A percentile compares a stretch with the other conserved stretches of the same genome.
Conservation (phyloP, 495 filamentous ascomycete genomes). For the Aspergillus biplanus region DNA sequence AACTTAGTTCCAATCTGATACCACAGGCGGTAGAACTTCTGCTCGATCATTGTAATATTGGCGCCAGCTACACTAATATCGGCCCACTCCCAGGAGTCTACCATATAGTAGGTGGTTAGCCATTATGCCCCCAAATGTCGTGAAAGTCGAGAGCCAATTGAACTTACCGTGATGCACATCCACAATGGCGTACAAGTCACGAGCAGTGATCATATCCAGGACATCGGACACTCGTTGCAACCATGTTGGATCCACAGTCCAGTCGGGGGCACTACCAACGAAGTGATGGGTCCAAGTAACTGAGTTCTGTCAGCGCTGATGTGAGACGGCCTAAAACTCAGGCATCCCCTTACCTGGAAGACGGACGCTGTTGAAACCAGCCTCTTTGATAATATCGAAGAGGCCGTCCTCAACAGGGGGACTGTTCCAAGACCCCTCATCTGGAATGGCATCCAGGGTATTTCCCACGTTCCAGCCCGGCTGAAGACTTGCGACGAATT, state of each 20-base stretch:
- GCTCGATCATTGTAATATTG: conserved; percentile 57
- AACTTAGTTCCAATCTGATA: conserved; percentile 61
- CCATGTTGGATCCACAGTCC: conserved; percentile 57
- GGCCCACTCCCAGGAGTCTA: conserved; percentile 61
- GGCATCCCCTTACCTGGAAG: conserved; percentile 51
- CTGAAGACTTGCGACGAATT: conserved; percentile 38
- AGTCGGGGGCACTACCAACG: conserved; percentile 50
- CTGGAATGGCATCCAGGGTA: conserved; percentile 60
- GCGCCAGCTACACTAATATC: conserved; percentile 51
- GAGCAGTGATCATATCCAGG: conserved; percentile 57
- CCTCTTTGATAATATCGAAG: conserved; percentile 54
- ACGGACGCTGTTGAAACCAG: conserved; percentile 62
- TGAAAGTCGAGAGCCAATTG: background rate
- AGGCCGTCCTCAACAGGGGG: conserved; percentile 48
- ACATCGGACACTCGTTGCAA: conserved; percentile 64
- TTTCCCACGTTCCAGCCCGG: conserved; percentile 55
- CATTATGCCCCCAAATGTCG: background rate
- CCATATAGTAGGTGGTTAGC: conserved; percentile 3
- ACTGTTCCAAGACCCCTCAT: conserved; percentile 65
- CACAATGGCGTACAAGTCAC: conserved; percentile 56
- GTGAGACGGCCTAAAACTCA: background rate
- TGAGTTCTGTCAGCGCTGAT: conserved; percentile 23
- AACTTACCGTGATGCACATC: conserved; percentile 60
- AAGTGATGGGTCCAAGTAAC: conserved; percentile 66
- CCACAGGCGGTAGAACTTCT: conserved; percentile 61